These are phyloP conservation scores for Chrysosporium queenslandicum DNA, from an alignment of 2,329 filamentous ascomycete genomes.

Conservation along the genomic window DNA sequence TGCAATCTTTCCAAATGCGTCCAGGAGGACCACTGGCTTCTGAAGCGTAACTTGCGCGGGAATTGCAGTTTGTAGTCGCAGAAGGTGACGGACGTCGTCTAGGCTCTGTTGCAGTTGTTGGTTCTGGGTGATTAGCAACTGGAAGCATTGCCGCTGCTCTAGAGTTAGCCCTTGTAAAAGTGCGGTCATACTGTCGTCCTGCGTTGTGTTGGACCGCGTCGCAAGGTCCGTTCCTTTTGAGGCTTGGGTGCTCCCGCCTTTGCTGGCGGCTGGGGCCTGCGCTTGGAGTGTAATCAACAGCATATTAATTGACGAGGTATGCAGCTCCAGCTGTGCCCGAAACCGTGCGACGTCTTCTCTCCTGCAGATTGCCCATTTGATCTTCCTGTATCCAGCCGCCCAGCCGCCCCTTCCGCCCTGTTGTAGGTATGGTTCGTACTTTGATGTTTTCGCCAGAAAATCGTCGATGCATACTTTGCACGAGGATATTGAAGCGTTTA, in stretches of 20 bases:
- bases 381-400: conserved; percentile 7
- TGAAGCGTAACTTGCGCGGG: conserved; percentile 9
- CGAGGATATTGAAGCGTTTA: not conserved
- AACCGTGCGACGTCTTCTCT: conserved; percentile 6
- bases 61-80: not conserved
- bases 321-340: conserved; percentile 8
- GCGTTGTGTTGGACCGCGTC: not conserved
- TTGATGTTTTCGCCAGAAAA: not conserved
- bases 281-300: conserved; percentile 11
- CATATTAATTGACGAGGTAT: conserved; percentile 12
- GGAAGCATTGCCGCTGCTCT: conserved; percentile 1
- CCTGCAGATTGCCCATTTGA: conserved; percentile 13
- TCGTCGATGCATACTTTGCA: conserved; percentile 6
- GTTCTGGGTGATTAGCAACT: not conserved
- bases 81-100: not conserved
- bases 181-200: not conserved
- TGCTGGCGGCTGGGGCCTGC: not conserved
- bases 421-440: conserved; percentile 7
- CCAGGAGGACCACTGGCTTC: conserved; percentile 10
- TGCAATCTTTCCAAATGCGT: conserved; percentile 11
- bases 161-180: not conserved
- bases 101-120: not conserved
- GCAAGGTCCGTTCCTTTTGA: not conserved
- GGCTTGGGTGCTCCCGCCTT: not conserved
- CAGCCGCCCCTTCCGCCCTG: not conserved